Percentiles rank a stretch among this genome's conserved stretches.
phyloP scores from a whole-genome alignment of 495 filamentous ascomycete species.

The Collariella sp. region DNA sequence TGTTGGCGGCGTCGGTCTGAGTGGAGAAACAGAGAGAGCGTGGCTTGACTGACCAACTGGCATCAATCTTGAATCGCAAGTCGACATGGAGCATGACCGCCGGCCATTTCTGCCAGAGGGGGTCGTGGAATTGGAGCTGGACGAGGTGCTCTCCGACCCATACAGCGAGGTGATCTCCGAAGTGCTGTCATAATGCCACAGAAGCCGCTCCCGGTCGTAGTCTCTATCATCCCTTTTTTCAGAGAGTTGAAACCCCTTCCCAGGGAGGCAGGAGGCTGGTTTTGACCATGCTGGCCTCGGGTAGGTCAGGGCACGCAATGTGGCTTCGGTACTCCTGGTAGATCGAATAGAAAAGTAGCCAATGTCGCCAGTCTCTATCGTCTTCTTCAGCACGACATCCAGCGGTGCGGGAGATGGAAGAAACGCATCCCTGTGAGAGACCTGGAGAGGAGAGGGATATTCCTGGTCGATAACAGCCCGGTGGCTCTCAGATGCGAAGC shows the following conservation, averaged over 20 bases:
- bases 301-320: conserved; percentile 14
- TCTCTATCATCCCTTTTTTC: too few relatives aligned
- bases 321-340: conserved; percentile 38
- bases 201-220: conserved; percentile 29
- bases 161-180: conserved; percentile 44
- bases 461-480: background rate
- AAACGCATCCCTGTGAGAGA: conserved; percentile 29
- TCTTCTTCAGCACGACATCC: conserved; percentile 60
- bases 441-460: conserved; percentile 26
- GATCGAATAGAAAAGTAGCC: conserved; percentile 50
- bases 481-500: conserved; percentile 24
- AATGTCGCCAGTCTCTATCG: conserved; percentile 61
- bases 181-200: conserved; percentile 36
- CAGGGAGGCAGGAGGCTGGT: background rate
- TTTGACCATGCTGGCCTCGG: conserved; percentile 5
- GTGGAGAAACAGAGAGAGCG: conserved; percentile 38
- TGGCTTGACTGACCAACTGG: conserved; percentile 41
- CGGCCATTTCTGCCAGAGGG: conserved; percentile 33
- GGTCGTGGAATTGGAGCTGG: conserved; percentile 31
- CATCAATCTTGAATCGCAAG: conserved; percentile 41
- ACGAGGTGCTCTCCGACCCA: conserved; percentile 37
- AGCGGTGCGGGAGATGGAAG: conserved; percentile 38
- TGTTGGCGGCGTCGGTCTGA: background rate
- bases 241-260: too few relatives aligned
- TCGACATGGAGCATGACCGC: conserved; percentile 53